Conservation (phyloP, 2,329 filamentous ascomycete species). For the Penicillium fuscoglaucum region DNA sequence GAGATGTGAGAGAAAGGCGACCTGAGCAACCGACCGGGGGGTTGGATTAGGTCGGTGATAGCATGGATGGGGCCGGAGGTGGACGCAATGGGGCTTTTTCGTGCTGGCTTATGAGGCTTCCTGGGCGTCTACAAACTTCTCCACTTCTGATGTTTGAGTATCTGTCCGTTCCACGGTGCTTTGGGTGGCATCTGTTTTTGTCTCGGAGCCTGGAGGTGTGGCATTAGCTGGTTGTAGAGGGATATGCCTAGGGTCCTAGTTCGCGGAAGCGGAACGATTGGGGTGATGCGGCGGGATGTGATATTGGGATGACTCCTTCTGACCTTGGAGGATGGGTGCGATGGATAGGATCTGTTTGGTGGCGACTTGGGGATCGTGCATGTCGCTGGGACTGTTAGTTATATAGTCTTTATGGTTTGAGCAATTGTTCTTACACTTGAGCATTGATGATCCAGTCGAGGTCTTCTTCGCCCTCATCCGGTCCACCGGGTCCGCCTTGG, state of each 20-base stretch:
- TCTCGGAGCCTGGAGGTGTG: conserved; percentile 13
- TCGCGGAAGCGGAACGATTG: neutral
- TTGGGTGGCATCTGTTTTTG: conserved; percentile 5
- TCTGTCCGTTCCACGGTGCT: conserved; percentile 37
- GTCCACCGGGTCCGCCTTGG: conserved; percentile 66
- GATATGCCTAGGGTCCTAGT: conserved; percentile 10
- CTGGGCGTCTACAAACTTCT: conserved; percentile 48
- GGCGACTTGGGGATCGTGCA: conserved; percentile 65
- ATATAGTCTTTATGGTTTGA: conserved; percentile 2
- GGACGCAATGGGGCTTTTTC: conserved; percentile 2
- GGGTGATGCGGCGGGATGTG: conserved; percentile 54
- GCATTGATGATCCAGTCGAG: conserved; percentile 95
- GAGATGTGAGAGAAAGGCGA: neutral
- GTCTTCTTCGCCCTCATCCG: conserved; percentile 80
- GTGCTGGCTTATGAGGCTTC: conserved; percentile 22
- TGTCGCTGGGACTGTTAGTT: conserved; percentile 53
- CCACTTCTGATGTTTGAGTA: conserved; percentile 41
- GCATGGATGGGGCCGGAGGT: neutral
- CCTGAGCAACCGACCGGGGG: neutral
- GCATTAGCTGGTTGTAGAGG: conserved; percentile 21
- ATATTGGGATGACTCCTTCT: conserved; percentile 59
- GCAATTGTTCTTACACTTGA: conserved; percentile 63
- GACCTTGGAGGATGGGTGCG: conserved; percentile 78
- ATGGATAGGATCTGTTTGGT: conserved; percentile 82
- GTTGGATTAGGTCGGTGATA: neutral